Evolutionary conservation across 306 rosid species (phyloP), one percentile per base, ranked within the genome.

Genomic region (Alnus glutinosa): DNA sequence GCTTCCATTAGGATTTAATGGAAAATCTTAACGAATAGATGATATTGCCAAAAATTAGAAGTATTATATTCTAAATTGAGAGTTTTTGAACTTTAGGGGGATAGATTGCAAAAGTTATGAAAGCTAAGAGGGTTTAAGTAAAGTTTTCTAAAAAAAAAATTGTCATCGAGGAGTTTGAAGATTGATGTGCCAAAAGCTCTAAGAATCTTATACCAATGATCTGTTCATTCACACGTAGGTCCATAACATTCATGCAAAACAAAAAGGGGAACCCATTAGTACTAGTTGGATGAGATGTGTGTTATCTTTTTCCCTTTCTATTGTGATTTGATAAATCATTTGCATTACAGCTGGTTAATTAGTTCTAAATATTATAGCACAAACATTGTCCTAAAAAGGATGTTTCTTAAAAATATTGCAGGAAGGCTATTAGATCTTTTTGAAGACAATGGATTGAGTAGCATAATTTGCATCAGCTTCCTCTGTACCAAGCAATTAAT

Each of bases 231-330:
- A 42, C 83, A 66, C 36, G 61, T 18, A 48, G 64, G 51, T 63
- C 74, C 71, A 28, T 76, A 68, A 46, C 83, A 80, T 48, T 70
- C 73, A 81, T 28, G 80, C 23, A 15, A 36, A 39, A 30, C 47
- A 49, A 78, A 83, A 82, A 75, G 66, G 63, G 19, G 55, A 77
- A 61, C 78, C 78, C 77, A 23, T 23, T 23, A 23, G 28, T 70
- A 34, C 63, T 30, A 52, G 36, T 54, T 66, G 64, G 55, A 73
- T 30, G 42, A 69, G 48, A 12, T 42, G 74, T 76, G 19, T 70
- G 30, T 59, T 77, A 63, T 80, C 28, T 76, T 44, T 78, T 36
- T 36, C 39, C 36, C 58, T 63, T 69, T 74, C 39, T 57, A 5
- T 83, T 71, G 58, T 46, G 34, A 74, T 51, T 75, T 74, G 68